Base-by-base conservation (phyloP, 495 filamentous ascomycete species). In the Daldinia loculata region DNA sequence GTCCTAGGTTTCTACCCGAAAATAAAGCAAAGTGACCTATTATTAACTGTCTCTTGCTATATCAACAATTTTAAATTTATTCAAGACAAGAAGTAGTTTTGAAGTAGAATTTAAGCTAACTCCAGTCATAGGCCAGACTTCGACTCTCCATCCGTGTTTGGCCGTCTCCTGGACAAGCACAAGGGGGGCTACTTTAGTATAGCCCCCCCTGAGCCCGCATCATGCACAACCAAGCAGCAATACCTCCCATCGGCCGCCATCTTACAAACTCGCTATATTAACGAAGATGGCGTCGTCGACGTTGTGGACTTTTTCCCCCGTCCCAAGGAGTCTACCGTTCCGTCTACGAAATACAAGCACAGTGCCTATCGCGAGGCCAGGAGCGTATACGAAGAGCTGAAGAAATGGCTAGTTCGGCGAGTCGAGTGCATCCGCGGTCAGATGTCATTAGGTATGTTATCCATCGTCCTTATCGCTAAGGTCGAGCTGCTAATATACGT, bases 111-210 rank as follows among this genome's bases (percentile, higher is more conserved):
- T 15, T 58, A 56, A 62, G 34, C 65, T 53, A 61, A 74, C 51
- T 59, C 36, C 61, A 43, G 14, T 29, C n/a, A 22, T 72, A 87
- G 85, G 89, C 89, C 89, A 6, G 87, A 89, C 58, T 90, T 90
- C 62, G 88, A 90, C 76, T 91, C 89, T 1, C 88, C 89, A 1
- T 84, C 87, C 0, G 79, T 90, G 61, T 91, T 90, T 76, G 90
- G 89, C 74, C 85, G 89, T 57, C 80, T 93, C 9, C 77, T 92
- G 2, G 90, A 93, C 77, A 88, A 89, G 63, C 82, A 90, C 71
- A 92, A 90, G 69, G 90, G 90, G 15, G 90, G 90, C 4, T 85
- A 86, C 74, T 93, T 89, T 76, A 87, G 84, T 69, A 90, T 93
- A 65, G 74, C 78, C n/a, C 85, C 86, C 29, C 77, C 82, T 7